Conservation (phyloP, 2,329 filamentous ascomycete genomes). For the Cadophora sp. region DNA sequence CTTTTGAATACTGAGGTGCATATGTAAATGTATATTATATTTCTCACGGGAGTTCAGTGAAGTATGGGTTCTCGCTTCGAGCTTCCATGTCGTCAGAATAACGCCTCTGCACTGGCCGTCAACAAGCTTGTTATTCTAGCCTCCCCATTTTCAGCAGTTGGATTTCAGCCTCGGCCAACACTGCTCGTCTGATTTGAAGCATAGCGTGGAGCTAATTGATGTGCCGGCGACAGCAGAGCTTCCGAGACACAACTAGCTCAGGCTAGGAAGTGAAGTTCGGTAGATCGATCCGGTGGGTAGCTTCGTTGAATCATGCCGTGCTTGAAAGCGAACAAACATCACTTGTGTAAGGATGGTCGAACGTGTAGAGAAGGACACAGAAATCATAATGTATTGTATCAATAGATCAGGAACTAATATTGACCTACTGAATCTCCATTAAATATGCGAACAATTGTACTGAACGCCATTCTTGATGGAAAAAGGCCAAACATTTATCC, state of each 20-base stretch:
- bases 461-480: too few relatives aligned
- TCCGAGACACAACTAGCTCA: background rate
- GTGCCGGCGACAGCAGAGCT: background rate
- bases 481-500: too few relatives aligned
- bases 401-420: too few relatives aligned
- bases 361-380: too few relatives aligned
- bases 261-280: background rate
- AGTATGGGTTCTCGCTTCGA: background rate
- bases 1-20: too few relatives aligned
- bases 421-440: too few relatives aligned
- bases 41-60: background rate
- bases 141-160: background rate
- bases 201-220: background rate
- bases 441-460: too few relatives aligned
- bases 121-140: background rate
- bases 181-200: background rate
- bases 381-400: too few relatives aligned
- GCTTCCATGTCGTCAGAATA: background rate
- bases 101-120: background rate
- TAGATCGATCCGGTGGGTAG: conserved; percentile 21
- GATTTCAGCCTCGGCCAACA: conserved; percentile 2
- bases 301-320: too few relatives aligned
- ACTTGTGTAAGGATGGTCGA: too few relatives aligned
- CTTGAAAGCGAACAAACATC: too few relatives aligned
- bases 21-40: too few relatives aligned